Conservation (phyloP, 352 stramenopile species). For the Pseudoperonospora humuli region DNA sequence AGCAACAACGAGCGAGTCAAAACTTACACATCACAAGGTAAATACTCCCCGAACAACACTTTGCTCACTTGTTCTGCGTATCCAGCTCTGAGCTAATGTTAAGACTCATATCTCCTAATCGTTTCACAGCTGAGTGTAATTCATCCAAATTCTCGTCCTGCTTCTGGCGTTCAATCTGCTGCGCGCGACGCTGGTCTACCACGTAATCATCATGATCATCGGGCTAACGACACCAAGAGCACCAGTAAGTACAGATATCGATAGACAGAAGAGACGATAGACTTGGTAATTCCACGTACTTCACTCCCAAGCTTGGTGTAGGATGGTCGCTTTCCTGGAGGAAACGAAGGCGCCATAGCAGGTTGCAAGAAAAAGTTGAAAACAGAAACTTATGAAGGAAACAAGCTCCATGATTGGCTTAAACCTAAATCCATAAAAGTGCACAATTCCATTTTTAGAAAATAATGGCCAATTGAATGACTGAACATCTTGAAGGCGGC, state of each 20-base stretch:
- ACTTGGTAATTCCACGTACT: constrained; percentile 14
- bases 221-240: constrained; percentile 18
- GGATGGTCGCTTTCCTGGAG: constrained; percentile 44
- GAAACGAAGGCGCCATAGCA: constrained; percentile 58
- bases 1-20: background rate
- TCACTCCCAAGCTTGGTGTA: constrained; percentile 73
- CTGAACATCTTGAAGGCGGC: too few relatives aligned
- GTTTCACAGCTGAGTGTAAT: constrained; percentile 70
- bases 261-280: background rate
- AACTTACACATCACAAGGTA: constrained; percentile 1
- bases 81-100: constrained; percentile 81
- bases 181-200: constrained; percentile 34
- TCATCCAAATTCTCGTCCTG: constrained; percentile 79
- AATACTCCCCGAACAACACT: background rate
- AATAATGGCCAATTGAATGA: too few relatives aligned
- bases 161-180: constrained; percentile 72
- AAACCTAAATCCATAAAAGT: too few relatives aligned
- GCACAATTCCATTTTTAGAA: too few relatives aligned
- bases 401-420: constrained; percentile 15
- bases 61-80: constrained; percentile 61
- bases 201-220: constrained; percentile 54
- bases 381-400: constrained; percentile 9
- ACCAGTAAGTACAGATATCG: background rate
- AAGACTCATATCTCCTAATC: constrained; percentile 73
- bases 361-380: too few relatives aligned